Evolutionary conservation across 164 flowering plant species (phyloP).

Genomic region (Paratinospora sagittata): DNA sequence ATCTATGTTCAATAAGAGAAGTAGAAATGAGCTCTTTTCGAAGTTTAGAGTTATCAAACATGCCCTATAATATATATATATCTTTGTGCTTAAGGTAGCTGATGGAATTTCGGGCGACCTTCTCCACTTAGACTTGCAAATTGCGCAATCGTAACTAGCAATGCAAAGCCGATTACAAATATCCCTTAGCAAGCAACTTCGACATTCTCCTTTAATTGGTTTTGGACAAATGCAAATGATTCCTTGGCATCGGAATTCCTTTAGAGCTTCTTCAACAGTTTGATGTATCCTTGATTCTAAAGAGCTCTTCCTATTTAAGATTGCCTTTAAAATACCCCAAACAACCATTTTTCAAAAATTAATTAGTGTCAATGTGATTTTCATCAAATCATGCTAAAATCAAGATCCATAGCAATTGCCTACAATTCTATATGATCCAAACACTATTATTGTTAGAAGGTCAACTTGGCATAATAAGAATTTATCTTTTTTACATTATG

Average conservation of each 20-base stretch:
- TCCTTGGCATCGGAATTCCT: slow-evolving; percentile 27
- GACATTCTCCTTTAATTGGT: slow-evolving; percentile 41
- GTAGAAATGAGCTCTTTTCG: too few species aligned
- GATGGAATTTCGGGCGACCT: slow-evolving; percentile 55
- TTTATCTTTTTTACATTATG: too few species aligned
- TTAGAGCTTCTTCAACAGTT: slow-evolving; percentile 46
- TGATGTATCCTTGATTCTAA: slow-evolving; percentile 52
- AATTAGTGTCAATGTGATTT: background rate
- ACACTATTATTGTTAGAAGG: too few species aligned
- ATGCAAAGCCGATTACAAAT: slow-evolving; percentile 38
- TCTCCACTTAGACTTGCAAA: slow-evolving; percentile 86
- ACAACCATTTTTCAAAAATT: background rate
- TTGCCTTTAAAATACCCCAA: slow-evolving; percentile 30
- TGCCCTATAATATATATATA: too few species aligned
- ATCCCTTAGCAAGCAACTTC: slow-evolving; percentile 45
- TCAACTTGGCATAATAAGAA: too few species aligned
- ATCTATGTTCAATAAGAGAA: too few species aligned
- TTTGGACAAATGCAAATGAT: slow-evolving; percentile 39
- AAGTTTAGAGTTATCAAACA: too few species aligned
- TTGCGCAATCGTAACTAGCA: slow-evolving; percentile 44
- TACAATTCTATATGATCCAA: too few species aligned
- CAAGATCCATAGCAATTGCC: background rate
- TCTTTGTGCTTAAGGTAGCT: slow-evolving; percentile 39
- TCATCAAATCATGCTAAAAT: background rate
- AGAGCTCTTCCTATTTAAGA: slow-evolving; percentile 46